Evolutionary conservation across 208 protist species (phyloP), one percentile per base, ranked within the genome.

Genomic region (Crithidia sp.): DNA sequence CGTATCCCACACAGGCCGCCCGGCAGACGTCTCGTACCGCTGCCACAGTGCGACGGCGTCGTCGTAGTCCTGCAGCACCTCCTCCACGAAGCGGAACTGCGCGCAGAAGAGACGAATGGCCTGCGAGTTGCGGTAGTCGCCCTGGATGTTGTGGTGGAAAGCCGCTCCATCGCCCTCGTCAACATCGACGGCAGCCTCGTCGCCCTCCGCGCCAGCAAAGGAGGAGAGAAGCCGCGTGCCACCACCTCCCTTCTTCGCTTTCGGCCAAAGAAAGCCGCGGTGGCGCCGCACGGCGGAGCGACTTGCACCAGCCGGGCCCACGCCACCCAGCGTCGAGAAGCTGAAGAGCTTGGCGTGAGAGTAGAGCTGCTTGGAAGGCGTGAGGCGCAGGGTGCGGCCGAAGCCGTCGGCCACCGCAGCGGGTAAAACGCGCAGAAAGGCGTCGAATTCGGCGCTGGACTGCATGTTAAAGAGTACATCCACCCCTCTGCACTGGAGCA

Each of bases 1-100:
- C 37, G 44, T 50, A 58, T 87, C 79, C 67, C 69, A 67, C 12
- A 36, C 10, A 4, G 50, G 49, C 12, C n/a, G 58, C 16, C 44
- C 43, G 0, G 41, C 50, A 0, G 14, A 10, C 5, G 52, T 49
- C 39, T 59, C 70, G 61, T 68, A 67, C n/a, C 60, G 69, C 12
- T 63, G 40, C 47, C 86, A 69, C 56, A 87, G 49, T 7, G 14
- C 40, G 64, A 71, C 36, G 19, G 80, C 78, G 60, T 92, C 83
- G 58, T 87, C 78, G 81, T 85, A 92, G n/a, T 92, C 82, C 37
- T 81, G 58, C 66, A 89, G 55, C 40, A 86, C 47, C 71, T 92
- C 87, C 77, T 92, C 81, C 52, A 92, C 82, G 68, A 86, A 88
- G 61, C 86, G 86, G 47, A 82, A 87, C 60, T 82, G 76, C 16